phyloP scores from a whole-genome alignment of 1,139 yeast genomes.

The Yamadazyma atmosphaerica region DNA sequence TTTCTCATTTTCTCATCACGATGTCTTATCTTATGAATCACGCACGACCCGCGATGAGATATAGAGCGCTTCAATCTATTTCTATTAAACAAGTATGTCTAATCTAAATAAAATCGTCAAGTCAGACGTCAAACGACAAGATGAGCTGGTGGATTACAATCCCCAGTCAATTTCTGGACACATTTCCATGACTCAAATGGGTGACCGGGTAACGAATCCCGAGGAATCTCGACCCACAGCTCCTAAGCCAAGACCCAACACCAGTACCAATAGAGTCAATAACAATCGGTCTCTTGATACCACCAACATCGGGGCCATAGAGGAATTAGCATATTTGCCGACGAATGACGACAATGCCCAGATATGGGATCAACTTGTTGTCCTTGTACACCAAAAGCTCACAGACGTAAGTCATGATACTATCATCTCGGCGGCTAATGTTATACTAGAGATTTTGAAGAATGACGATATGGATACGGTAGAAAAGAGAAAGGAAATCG shows the following conservation, averaged over 20 bases:
- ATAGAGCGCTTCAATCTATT: too few relatives aligned
- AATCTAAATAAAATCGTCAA: conserved; percentile 64
- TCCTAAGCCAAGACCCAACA: conserved; percentile 1
- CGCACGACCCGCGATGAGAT: too few relatives aligned
- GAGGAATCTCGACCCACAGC: too few relatives aligned
- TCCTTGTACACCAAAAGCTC: conserved; percentile 28
- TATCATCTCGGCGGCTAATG: conserved; percentile 65
- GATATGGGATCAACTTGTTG: conserved; percentile 21
- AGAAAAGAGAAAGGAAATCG: conserved; percentile 36
- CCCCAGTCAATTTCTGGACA: conserved; percentile 75
- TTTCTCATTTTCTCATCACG: too few relatives aligned
- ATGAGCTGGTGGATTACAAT: conserved; percentile 51
- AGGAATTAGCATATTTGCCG: conserved; percentile 16
- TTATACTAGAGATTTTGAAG: conserved; percentile 60
- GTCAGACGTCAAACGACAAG: conserved; percentile 41
- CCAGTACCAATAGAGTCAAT: too few relatives aligned
- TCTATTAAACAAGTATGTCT: not conserved
- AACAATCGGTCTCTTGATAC: too few relatives aligned
- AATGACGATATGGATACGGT: conserved; percentile 31
- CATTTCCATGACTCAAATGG: conserved; percentile 68
- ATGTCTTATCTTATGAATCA: too few relatives aligned
- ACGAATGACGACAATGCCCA: conserved; percentile 12
- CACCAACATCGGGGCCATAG: conserved; percentile 11
- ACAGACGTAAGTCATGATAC: conserved; percentile 45
- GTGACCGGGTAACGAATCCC: conserved; percentile 25